These are phyloP conservation scores for Cadophora luteo-olivacea DNA, from an alignment of 2,329 filamentous ascomycete genomes.

Conservation along the genomic window DNA sequence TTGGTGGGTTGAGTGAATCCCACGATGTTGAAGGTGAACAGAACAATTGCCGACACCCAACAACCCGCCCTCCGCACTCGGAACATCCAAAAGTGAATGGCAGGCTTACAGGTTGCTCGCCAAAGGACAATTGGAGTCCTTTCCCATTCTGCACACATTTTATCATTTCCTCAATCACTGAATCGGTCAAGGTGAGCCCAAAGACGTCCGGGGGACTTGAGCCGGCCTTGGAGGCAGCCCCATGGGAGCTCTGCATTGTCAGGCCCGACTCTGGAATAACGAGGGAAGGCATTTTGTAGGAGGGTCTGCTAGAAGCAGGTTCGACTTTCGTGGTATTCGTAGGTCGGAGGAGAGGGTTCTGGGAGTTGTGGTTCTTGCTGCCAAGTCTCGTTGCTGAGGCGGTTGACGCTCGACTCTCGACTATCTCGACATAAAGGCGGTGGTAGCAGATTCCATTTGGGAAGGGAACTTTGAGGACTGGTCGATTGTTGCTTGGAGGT, in stretches of 20 bases:
- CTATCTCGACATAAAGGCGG: constrained; percentile 38
- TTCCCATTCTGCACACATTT: constrained; percentile 63
- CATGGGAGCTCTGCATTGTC: constrained; percentile 52
- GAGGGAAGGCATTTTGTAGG: constrained; percentile 57
- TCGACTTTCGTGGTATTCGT: constrained; percentile 21
- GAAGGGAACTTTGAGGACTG: constrained; percentile 13
- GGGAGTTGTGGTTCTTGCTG: constrained; percentile 29
- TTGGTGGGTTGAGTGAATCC: constrained; percentile 12
- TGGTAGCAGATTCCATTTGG: constrained; percentile 33
- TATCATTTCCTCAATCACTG: constrained; percentile 68
- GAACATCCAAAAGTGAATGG: constrained; percentile 24
- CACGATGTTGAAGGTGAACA: constrained; percentile 23
- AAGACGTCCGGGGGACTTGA: constrained; percentile 61
- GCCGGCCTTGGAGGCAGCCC: constrained; percentile 51
- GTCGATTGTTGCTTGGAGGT: constrained; percentile 15
- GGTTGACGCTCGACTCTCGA: constrained; percentile 29
- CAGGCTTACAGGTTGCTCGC: constrained; percentile 63
- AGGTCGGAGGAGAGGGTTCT: constrained; percentile 11
- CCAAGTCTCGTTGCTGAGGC: constrained; percentile 34
- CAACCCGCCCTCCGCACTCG: constrained; percentile 4
- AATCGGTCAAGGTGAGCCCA: constrained; percentile 62
- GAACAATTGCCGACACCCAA: constrained; percentile 4
- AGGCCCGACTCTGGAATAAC: constrained; percentile 64
- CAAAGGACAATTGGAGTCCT: constrained; percentile 62
- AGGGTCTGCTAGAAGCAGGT: constrained; percentile 18